Evolutionary conservation across 306 rosid species (phyloP).

Genomic region (Alnus glutinosa): DNA sequence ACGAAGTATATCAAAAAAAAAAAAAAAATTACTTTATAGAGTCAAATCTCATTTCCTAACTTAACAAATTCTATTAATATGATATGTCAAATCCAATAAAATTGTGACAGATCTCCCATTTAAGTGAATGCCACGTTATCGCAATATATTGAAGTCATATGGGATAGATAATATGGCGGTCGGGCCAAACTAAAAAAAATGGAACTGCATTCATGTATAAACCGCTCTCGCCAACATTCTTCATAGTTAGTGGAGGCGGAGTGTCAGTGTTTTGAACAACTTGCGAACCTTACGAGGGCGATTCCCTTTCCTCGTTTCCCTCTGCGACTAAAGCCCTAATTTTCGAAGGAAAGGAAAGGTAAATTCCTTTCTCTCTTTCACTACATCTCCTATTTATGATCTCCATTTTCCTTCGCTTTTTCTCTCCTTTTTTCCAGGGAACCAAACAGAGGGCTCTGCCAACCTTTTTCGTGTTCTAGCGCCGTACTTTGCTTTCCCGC

Average conservation of each 20-base stretch:
- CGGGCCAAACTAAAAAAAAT: no score
- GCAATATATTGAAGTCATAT: no score
- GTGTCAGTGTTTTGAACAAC: neutral
- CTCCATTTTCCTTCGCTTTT: conserved; percentile 1
- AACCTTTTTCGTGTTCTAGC: neutral
- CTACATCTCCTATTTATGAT: neutral
- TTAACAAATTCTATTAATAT: no score
- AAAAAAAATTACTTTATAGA: no score
- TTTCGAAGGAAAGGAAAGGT: neutral
- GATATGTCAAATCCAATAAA: no score
- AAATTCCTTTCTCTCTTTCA: neutral
- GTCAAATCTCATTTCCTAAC: no score
- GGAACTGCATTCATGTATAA: no score
- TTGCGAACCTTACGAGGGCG: neutral
- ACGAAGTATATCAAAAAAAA: no score
- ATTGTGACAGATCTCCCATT: no score
- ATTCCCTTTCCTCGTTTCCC: neutral
- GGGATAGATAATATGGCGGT: no score
- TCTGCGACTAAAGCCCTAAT: neutral
- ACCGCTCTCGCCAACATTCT: no score
- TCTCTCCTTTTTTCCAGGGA: neutral
- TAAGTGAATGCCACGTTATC: no score
- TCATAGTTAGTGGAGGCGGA: neutral
- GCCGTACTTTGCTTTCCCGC: neutral
- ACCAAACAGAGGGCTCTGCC: neutral